Base-by-base conservation (phyloP, 805 yeast species). In the Blastobotrys mokoenaii region DNA sequence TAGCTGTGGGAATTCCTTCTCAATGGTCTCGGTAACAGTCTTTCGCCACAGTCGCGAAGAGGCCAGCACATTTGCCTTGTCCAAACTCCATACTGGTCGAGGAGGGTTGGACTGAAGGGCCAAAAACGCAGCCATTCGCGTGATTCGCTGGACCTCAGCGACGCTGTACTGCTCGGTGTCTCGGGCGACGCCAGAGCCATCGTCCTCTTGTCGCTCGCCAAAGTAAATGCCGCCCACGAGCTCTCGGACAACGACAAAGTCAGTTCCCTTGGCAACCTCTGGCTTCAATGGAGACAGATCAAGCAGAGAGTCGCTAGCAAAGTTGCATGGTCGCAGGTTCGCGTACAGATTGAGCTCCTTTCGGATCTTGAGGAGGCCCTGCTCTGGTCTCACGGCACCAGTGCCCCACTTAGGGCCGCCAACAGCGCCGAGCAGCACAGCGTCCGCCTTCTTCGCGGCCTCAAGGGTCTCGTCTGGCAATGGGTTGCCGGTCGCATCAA, bases 361-460 rank as follows among this genome's bases (percentile, higher is more conserved):
- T 68, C 98, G 80, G 65, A 93, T 90, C 70, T 89, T 77, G 53
- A 93, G 75, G 55, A 93, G 75, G 49, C 98, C 98, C 69, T 87
- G 97, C 66, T 93, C 98, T 43, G 98, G 98, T 70, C 98, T 81
- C 40, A 90, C 97, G 10, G 74, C 61, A 42, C 97, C 97, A 22
- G 97, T 85, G 32, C 97, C 97, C 98, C 98, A 93, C 69, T 93
- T 93, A 50, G 98, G 98, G 30, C 98, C 98, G 52, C 98, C 98
- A 30, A 93, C 98, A 7, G 98, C 96, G 54, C 98, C 98, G 46
- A 93, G 73, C 53, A 93, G 71, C n/a, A 93, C 95, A 20, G 97
- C 98, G 63, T 90, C 94, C 1, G 97, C 82, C 38, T 70, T 69
- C 67, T 86, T 88, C 32, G 97, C 76, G 8, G 95, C 88, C 39